Base-by-base conservation (phyloP, 2,329 filamentous ascomycete genomes). In the Alternaria longipes region DNA sequence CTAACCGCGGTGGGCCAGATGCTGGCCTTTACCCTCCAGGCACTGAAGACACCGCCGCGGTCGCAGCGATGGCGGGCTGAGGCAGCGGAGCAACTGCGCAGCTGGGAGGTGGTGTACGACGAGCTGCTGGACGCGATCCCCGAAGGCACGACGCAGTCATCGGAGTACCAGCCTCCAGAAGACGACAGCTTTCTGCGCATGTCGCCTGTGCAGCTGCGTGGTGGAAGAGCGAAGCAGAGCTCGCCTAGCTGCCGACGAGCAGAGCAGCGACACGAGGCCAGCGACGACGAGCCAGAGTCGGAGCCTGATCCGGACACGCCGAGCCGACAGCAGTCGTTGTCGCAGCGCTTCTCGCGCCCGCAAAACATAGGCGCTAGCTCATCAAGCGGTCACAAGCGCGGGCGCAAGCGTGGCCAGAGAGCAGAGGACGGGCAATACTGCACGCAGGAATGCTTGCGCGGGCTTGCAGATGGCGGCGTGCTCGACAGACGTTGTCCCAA, bases 401-500 rank as follows among this genome's bases (percentile, higher is more conserved):
- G 20, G 34, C 34, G 34, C 34, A 7, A 14, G 34, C 34, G 34
- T 36, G 34, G 34, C 34, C 14, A 36, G 34, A 3, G 14, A 36
- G 5, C 34, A 36, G 14, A n/a, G 5, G 34, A 36, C 34, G 14
- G 5, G 3, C 12, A 36, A 36, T 36, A 36, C 34, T 16, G 34
- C 34, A 36, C 34, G 34, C 34, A 36, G 34, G 12, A n/a, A 36
- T 36, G 34, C 34, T n/a, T 36, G 14, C 34, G 14, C 5, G 34
- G 34, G 34, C 34, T 36, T 5, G 14, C 5, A 2, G 12, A 36
- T 0, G 34, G 34, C 34, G 12, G 34, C 2, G 34, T 36, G 34
- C 34, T 36, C 5, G 34, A 36, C 5, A 36, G 12, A 36, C n/a
- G 3, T 36, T 70, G 80, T 66, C 82, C 80, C 0, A 84, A 84